phyloP scores from a whole-genome alignment of 208 protist genomes.

The Leishmania aethiopica region DNA sequence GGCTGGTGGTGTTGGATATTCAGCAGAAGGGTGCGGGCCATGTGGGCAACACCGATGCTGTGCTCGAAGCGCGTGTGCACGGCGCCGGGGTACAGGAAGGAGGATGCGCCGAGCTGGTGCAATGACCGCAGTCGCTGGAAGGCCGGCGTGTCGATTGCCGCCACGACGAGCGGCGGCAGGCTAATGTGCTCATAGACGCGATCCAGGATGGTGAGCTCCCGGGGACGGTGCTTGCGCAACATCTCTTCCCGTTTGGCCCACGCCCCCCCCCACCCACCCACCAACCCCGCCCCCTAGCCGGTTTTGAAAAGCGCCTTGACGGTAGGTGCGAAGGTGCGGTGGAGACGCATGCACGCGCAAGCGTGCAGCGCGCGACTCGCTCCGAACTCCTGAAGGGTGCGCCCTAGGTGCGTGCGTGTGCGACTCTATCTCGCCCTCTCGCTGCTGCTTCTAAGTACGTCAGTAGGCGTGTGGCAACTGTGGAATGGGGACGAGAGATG shows the following conservation, averaged over 20 bases:
- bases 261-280: not conserved
- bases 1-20: conserved; percentile 86
- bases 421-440: not conserved
- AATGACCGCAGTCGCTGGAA: conserved; percentile 96
- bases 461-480: not conserved
- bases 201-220: conserved; percentile 83
- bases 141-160: conserved; percentile 94
- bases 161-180: conserved; percentile 82
- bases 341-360: not conserved
- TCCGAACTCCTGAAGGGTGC: not conserved
- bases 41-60: conserved; percentile 94
- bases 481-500: not conserved
- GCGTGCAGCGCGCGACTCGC: not conserved
- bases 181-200: conserved; percentile 95
- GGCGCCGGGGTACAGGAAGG: conserved; percentile 95
- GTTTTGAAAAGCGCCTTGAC: not conserved
- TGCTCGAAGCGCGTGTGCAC: conserved; percentile 97
- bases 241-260: conserved; percentile 12
- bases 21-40: conserved; percentile 86
- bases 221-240: conserved; percentile 34
- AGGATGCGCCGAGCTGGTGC: conserved; percentile 94
- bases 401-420: not conserved
- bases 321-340: not conserved
- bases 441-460: not conserved
- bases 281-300: no score